These are phyloP conservation scores for Mediolabrus comicus DNA, from an alignment of 108 stramenopile genomes.

Conservation along the genomic window DNA sequence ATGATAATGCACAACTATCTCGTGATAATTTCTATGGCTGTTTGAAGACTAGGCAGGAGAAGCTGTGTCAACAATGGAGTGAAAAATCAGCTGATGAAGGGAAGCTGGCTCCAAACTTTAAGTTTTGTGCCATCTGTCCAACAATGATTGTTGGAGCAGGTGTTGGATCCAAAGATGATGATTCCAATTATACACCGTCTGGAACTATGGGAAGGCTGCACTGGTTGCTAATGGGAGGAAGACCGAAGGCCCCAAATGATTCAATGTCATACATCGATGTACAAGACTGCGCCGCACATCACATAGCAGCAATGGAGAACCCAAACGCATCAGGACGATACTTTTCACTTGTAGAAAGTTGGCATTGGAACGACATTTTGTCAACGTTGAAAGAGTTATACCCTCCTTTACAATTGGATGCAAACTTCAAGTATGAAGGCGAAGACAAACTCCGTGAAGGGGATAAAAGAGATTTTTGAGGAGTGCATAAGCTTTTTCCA, in stretches of 20 bases:
- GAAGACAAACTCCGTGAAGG: slow-evolving; percentile 19
- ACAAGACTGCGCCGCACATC: slow-evolving; percentile 37
- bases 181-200: slow-evolving; percentile 9
- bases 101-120: slow-evolving; percentile 1
- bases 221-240: slow-evolving; percentile 9
- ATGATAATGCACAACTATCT: slow-evolving; percentile 16
- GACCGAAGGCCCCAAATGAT: slow-evolving; percentile 27
- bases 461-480: slow-evolving; percentile 20
- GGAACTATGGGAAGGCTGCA: slow-evolving; percentile 32
- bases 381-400: slow-evolving; percentile 20
- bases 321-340: slow-evolving; percentile 30
- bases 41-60: slow-evolving; percentile 34
- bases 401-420: slow-evolving; percentile 13
- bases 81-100: slow-evolving; percentile 1
- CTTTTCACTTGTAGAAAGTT: slow-evolving; percentile 38
- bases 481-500: slow-evolving; percentile 30
- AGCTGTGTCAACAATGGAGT: slow-evolving; percentile 20
- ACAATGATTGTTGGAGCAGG: slow-evolving; percentile 31
- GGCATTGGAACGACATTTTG: slow-evolving; percentile 49
- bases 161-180: background rate
- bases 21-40: slow-evolving; percentile 28
- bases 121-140: slow-evolving; percentile 24
- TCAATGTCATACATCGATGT: slow-evolving; percentile 45
- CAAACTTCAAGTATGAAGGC: slow-evolving; percentile 21
- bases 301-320: slow-evolving; percentile 33